phyloP scores from a whole-genome alignment of 2,329 filamentous ascomycete species.

The Bipolaris oryzae region DNA sequence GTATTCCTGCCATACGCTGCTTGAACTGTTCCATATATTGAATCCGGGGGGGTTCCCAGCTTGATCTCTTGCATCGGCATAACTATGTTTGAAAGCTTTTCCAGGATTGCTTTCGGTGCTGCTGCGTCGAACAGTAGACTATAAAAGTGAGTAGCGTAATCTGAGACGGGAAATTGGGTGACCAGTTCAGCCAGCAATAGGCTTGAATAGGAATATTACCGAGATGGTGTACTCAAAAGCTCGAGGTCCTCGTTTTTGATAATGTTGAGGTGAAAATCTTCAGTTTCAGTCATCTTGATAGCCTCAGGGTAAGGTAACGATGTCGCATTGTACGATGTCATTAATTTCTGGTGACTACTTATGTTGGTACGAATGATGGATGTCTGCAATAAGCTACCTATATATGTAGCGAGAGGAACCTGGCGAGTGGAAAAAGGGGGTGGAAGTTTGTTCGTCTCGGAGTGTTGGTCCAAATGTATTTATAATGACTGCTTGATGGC shows the following conservation, averaged over 20 bases:
- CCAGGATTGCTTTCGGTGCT: neutral
- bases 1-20: too few species aligned
- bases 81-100: neutral
- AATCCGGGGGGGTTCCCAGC: neutral
- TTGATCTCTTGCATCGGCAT: neutral
- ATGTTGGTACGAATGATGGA: too few species aligned
- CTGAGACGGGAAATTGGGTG: neutral
- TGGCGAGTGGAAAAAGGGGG: too few species aligned
- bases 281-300: too few species aligned
- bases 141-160: slow-evolving; percentile 9
- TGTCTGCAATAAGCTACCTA: too few species aligned
- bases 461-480: too few species aligned
- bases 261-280: slow-evolving; percentile 15
- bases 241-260: slow-evolving; percentile 5
- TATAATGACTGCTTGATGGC: too few species aligned
- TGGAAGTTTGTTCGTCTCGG: too few species aligned
- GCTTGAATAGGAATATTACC: neutral
- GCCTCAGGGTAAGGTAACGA: too few species aligned
- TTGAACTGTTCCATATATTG: slow-evolving; percentile 1
- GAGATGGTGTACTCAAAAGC: neutral
- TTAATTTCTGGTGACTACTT: too few species aligned
- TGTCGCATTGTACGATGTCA: too few species aligned
- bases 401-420: too few species aligned
- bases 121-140: slow-evolving; percentile 10
- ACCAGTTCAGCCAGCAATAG: slow-evolving; percentile 1